These are phyloP conservation scores for Ogataea minuta DNA, from an alignment of 805 yeast genomes.

Conservation along the genomic window DNA sequence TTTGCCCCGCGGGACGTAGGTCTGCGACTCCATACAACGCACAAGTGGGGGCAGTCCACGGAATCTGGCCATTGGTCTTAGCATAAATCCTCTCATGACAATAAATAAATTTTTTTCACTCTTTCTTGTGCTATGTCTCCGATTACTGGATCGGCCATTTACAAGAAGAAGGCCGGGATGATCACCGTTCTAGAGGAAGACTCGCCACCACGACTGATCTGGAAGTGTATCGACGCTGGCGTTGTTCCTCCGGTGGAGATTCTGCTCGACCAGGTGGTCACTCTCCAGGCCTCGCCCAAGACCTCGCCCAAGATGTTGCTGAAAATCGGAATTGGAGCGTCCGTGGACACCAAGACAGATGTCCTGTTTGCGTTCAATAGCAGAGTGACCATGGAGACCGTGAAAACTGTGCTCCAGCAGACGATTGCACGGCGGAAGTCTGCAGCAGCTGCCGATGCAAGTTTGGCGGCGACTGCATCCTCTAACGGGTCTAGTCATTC, in stretches of 20 bases:
- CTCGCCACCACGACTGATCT: constrained; percentile 51
- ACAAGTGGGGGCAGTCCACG: background rate
- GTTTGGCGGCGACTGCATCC: constrained; percentile 12
- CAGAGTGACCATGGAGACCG: constrained; percentile 71
- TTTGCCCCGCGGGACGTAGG: constrained; percentile 22
- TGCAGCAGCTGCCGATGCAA: constrained; percentile 42
- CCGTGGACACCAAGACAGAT: constrained; percentile 24
- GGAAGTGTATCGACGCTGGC: constrained; percentile 56
- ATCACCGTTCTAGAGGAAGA: constrained; percentile 54
- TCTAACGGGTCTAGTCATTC: constrained; percentile 5
- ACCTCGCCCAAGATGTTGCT: constrained; percentile 65
- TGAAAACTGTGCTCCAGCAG: constrained; percentile 64
- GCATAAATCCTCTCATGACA: constrained; percentile 3
- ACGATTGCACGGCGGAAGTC: constrained; percentile 66
- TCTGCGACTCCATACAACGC: constrained; percentile 13
- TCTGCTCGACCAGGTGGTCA: constrained; percentile 41
- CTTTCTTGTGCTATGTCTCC: constrained; percentile 11
- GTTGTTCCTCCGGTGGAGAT: constrained; percentile 42
- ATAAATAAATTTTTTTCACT: constrained; percentile 2
- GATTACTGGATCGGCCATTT: constrained; percentile 49
- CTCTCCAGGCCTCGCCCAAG: constrained; percentile 69
- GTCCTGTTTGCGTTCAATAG: constrained; percentile 63
- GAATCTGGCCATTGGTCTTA: background rate
- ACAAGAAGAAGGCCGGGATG: constrained; percentile 56
- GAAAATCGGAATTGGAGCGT: constrained; percentile 45